phyloP scores from a whole-genome alignment of 768 basidiomycete genomes.

The Tulasnella sp. region DNA sequence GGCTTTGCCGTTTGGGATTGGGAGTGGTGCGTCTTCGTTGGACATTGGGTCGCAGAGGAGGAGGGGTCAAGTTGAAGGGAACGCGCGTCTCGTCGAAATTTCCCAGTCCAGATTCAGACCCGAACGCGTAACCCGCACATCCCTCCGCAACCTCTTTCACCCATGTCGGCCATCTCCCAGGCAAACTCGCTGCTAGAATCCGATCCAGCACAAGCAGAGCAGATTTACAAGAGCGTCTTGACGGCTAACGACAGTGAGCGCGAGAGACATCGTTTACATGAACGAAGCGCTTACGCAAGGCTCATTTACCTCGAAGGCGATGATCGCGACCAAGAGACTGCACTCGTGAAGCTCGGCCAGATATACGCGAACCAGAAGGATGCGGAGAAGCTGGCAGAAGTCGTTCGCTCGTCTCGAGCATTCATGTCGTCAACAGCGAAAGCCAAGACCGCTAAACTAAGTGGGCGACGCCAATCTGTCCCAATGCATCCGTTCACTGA shows the following conservation, averaged over 20 bases:
- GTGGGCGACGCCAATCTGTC: constrained; percentile 39
- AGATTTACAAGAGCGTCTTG: constrained; percentile 61
- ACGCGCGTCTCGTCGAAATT: constrained; percentile 22
- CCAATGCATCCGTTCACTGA: constrained; percentile 11
- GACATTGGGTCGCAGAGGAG: constrained; percentile 45
- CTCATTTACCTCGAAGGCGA: constrained; percentile 29
- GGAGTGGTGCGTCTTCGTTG: constrained; percentile 68
- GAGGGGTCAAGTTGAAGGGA: not conserved
- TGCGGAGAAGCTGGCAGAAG: constrained; percentile 72
- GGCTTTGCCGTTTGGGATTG: constrained; percentile 77
- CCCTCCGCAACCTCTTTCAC: not conserved
- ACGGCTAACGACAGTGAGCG: constrained; percentile 10
- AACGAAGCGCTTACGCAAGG: not conserved
- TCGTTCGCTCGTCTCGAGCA: constrained; percentile 71
- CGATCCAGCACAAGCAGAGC: constrained; percentile 57
- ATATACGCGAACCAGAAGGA: constrained; percentile 87
- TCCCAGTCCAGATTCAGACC: constrained; percentile 27
- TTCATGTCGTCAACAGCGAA: constrained; percentile 95
- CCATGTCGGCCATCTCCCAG: constrained; percentile 38
- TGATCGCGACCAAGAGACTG: constrained; percentile 73
- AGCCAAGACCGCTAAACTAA: constrained; percentile 94
- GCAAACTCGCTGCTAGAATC: constrained; percentile 43
- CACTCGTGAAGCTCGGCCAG: constrained; percentile 77
- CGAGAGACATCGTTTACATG: not conserved
- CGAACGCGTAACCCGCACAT: constrained; percentile 29